phyloP scores from a whole-genome alignment of 352 stramenopile genomes.

The Pythium oligandrum region DNA sequence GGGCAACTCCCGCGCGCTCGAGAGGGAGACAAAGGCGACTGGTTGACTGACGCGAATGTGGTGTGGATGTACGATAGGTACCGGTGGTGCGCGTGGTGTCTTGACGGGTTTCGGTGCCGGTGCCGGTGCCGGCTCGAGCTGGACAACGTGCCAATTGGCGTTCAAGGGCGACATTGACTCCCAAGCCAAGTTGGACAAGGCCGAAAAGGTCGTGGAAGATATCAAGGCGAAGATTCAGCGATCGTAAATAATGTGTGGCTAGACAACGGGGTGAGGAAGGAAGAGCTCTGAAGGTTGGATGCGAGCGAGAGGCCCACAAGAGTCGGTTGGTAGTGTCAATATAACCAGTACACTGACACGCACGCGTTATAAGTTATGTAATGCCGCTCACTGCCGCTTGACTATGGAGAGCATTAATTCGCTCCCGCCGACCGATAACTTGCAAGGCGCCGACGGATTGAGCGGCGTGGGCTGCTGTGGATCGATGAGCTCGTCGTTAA shows the following conservation, averaged over 20 bases:
- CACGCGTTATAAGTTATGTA: conserved; percentile 15
- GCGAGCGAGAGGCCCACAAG: conserved; percentile 3
- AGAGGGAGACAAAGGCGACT: no score
- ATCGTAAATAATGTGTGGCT: conserved; percentile 14
- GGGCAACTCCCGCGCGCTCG: no score
- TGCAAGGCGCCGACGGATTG: conserved; percentile 31
- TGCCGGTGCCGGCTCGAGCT: conserved; percentile 69
- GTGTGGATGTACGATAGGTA: conserved; percentile 29
- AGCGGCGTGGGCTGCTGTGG: conserved; percentile 48
- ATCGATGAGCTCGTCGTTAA: conserved; percentile 50
- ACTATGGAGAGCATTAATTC: conserved; percentile 54
- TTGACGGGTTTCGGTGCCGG: conserved; percentile 72
- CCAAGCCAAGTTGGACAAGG: conserved; percentile 62
- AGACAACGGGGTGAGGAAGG: conserved; percentile 17
- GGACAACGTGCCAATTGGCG: conserved; percentile 81
- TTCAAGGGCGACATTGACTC: conserved; percentile 69
- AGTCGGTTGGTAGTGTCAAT: background rate
- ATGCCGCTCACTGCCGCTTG: conserved; percentile 13
- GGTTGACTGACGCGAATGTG: background rate
- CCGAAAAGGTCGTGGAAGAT: conserved; percentile 69
- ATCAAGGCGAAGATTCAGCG: conserved; percentile 54
- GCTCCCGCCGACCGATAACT: conserved; percentile 46
- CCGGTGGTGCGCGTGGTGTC: conserved; percentile 49
- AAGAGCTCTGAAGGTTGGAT: conserved; percentile 11
- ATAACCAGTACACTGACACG: conserved; percentile 6